A percentile compares a stretch with the other conserved stretches of the same genome.
phyloP scores from a whole-genome alignment of 1,139 yeast genomes.

The Chernovozyma aurita region DNA sequence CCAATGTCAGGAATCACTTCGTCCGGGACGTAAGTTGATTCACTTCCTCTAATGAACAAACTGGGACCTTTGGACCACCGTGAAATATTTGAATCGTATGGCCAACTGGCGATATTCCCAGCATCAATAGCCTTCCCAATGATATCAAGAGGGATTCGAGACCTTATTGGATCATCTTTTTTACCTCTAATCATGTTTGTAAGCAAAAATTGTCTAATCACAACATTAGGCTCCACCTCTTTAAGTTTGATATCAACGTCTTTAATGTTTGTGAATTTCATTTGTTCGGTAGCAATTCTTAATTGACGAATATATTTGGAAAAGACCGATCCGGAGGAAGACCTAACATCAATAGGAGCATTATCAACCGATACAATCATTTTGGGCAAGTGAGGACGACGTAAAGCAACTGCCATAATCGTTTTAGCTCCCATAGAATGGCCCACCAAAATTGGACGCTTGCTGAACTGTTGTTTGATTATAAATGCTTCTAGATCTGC shows the following conservation, averaged over 20 bases:
- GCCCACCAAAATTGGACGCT: conserved; percentile 71
- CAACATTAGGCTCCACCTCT: conserved; percentile 54
- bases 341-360: conserved; percentile 70
- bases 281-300: conserved; percentile 45
- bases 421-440: conserved; percentile 98
- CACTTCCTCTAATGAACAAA: conserved; percentile 73
- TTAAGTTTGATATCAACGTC: conserved; percentile 68
- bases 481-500: conserved; percentile 80
- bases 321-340: conserved; percentile 50
- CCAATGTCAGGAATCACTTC: conserved; percentile 76
- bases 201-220: conserved; percentile 74
- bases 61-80: conserved; percentile 66
- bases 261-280: conserved; percentile 44
- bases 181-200: conserved; percentile 57
- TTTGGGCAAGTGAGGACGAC: conserved; percentile 60
- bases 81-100: conserved; percentile 51
- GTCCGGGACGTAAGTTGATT: conserved; percentile 80
- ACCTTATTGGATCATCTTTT: conserved; percentile 30
- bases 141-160: conserved; percentile 68
- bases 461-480: conserved; percentile 35
- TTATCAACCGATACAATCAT: conserved; percentile 81
- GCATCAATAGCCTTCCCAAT: conserved; percentile 59
- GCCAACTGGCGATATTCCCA: conserved; percentile 74
- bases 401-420: conserved; percentile 80
- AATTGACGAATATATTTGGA: conserved; percentile 64